phyloP scores from a whole-genome alignment of 768 basidiomycete species.

The Mycena capillaripes region DNA sequence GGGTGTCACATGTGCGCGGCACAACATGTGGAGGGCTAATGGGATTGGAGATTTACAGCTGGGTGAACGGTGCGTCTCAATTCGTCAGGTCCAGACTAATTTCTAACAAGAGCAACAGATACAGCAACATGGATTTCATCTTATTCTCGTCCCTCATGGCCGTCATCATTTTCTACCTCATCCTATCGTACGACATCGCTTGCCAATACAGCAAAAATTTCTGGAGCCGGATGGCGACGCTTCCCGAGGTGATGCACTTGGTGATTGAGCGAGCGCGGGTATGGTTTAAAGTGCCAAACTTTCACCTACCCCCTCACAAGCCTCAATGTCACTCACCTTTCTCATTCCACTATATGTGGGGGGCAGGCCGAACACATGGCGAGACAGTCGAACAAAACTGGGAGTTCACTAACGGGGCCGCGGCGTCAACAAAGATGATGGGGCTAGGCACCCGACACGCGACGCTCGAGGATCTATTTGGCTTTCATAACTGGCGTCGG shows the following conservation, averaged over 20 bases:
- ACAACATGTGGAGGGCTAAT: slow-evolving; percentile 24
- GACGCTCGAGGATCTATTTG: too few species aligned
- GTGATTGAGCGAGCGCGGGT: neutral
- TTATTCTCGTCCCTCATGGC: neutral
- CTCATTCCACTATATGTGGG: too few species aligned
- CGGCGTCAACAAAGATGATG: too few species aligned
- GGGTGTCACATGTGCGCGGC: slow-evolving; percentile 24
- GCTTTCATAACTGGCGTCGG: too few species aligned
- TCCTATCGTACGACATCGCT: slow-evolving; percentile 39
- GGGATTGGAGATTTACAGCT: slow-evolving; percentile 38
- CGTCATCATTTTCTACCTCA: neutral
- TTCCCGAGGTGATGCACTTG: neutral
- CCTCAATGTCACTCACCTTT: slow-evolving; percentile 29
- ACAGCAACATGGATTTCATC: slow-evolving; percentile 9
- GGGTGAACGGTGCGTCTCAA: slow-evolving; percentile 38
- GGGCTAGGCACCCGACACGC: too few species aligned
- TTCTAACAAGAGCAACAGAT: neutral
- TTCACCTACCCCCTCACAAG: slow-evolving; percentile 37
- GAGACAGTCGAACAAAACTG: too few species aligned
- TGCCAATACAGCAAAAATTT: slow-evolving; percentile 39
- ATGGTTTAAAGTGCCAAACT: slow-evolving; percentile 36
- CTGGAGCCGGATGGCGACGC: neutral
- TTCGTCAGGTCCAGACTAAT: neutral
- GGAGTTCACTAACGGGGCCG: too few species aligned
- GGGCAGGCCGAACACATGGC: too few species aligned